Base-by-base conservation (phyloP, 306 rosid species). In the Senna siamea region DNA sequence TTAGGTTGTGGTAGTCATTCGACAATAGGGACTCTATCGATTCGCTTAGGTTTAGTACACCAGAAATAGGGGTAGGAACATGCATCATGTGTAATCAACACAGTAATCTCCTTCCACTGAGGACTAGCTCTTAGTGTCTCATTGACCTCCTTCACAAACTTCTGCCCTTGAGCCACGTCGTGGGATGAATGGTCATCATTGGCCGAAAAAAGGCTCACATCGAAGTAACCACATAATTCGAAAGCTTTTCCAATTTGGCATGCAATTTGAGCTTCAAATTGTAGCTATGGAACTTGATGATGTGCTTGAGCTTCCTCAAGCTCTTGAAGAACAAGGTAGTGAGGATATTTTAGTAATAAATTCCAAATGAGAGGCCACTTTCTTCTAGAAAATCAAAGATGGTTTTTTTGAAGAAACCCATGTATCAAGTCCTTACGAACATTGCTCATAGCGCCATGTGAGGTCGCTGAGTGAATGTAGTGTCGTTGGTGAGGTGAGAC, bases 131-230 rank as follows among this genome's bases (percentile, higher is more conserved):
- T n/a, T n/a, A n/a, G n/a, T 3, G 84, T 60, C 81, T 93, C 98
- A 64, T 93, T 91, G 30, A 93, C 96, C 74, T 91, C 96, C 91
- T 93, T 91, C 70, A 93, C 91, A 14, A 91, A 85, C 82, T 58
- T 85, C 90, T 93, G 98, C 60, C 97, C 98, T 1, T 15, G n/a
- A 37, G 97, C 97, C 75, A 91, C 94, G 46, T 93, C 96, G 52
- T 93, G 98, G 9, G 98, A 93, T 0, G 98, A 97, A 41, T 93
- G 98, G 15, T 93, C 97, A 37, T 93, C 98, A 60, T 93, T 93
- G 19, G 98, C 97, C 48, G 97, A 97, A 5, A 79, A 77, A n/a
- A 82, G 26, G 62, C 60, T 59, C 2, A 89, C 64, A 51, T 93
- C 98, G 7, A 93, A 93, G 85, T 93, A 93, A 10, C 98, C 11